Evolutionary conservation across 1,284 basidiomycete genomes (phyloP).

Genomic region (Marasmius oreades): DNA sequence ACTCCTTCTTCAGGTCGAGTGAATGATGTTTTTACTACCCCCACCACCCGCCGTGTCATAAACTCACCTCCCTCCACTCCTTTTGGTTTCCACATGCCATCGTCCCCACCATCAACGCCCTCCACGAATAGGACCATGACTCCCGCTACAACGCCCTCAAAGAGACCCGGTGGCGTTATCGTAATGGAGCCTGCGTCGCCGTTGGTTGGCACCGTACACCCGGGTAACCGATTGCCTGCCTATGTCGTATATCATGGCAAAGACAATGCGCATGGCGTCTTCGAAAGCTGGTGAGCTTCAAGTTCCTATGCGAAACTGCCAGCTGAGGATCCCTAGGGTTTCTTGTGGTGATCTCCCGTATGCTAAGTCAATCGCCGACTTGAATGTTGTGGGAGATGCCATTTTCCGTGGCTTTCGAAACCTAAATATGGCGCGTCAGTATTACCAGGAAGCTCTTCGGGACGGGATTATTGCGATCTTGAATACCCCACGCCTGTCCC

Average conservation of each 20-base stretch:
- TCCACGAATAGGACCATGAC: too few relatives aligned
- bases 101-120: too few relatives aligned
- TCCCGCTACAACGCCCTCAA: neutral
- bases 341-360: neutral
- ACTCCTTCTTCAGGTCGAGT: too few relatives aligned
- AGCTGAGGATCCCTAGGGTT: too few relatives aligned
- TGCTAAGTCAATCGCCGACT: neutral
- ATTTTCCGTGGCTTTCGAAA: neutral
- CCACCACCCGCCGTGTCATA: too few relatives aligned
- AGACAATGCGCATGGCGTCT: neutral
- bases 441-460: neutral
- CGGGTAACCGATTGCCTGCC: neutral
- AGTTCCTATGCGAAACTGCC: neutral
- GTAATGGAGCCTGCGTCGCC: neutral
- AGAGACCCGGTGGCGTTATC: neutral
- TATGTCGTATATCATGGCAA: neutral
- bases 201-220: neutral
- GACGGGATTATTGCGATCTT: neutral
- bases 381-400: neutral
- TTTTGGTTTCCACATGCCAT: too few relatives aligned
- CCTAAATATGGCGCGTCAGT: neutral
- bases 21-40: too few relatives aligned
- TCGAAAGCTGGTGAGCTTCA: neutral
- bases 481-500: neutral
- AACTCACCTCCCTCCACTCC: too few relatives aligned